These are phyloP conservation scores for Sabuloglossum arenarium DNA, from an alignment of 495 filamentous ascomycete species.

Conservation along the genomic window DNA sequence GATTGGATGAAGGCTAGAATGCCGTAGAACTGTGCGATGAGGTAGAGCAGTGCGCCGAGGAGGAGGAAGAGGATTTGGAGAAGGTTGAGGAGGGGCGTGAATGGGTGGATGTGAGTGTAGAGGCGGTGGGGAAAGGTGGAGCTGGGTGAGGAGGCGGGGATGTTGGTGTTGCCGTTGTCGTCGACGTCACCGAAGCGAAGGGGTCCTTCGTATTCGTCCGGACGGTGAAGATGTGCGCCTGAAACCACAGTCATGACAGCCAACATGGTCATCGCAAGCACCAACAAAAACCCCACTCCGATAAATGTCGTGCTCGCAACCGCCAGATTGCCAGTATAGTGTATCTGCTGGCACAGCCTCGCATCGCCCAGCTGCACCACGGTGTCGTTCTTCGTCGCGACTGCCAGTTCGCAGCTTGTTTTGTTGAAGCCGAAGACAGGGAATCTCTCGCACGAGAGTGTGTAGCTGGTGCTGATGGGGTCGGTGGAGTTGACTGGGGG, in stretches of 20 bases:
- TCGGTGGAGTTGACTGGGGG: too few species aligned
- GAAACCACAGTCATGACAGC: too few species aligned
- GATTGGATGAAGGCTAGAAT: conserved; percentile 2
- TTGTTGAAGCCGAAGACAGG: not conserved
- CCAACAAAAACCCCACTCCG: not conserved
- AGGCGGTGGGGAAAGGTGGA: too few species aligned
- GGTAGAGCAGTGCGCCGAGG: not conserved
- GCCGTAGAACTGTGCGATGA: conserved; percentile 4
- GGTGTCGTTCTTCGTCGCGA: not conserved
- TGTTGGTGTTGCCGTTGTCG: too few species aligned
- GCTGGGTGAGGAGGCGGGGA: too few species aligned
- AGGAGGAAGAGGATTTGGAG: not conserved
- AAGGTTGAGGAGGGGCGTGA: too few species aligned
- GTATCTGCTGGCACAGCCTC: conserved; percentile 6
- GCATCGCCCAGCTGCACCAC: not conserved
- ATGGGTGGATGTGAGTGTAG: too few species aligned
- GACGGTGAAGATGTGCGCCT: too few species aligned
- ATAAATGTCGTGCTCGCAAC: conserved; percentile 1
- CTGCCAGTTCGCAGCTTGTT: not conserved
- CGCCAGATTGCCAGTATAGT: conserved; percentile 3
- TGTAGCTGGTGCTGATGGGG: not conserved
- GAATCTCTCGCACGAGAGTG: not conserved
- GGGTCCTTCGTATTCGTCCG: not conserved
- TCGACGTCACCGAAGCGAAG: too few species aligned
- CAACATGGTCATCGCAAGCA: not conserved